Base-by-base conservation (phyloP, 2,329 filamentous ascomycete genomes). In the Cordyceps sp. region DNA sequence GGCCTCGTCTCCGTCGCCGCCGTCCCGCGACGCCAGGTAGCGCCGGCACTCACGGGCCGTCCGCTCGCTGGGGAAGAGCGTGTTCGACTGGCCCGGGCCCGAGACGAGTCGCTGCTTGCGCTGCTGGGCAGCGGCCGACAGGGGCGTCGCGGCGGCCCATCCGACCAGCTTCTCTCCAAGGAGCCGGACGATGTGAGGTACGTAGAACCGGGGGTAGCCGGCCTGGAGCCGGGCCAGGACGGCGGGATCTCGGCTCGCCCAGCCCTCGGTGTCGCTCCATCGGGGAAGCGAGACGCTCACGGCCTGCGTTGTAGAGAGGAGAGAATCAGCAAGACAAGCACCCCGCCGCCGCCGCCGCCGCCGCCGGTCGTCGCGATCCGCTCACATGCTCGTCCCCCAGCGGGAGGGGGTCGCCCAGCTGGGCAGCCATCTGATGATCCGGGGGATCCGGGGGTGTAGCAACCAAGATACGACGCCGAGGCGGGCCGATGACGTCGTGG, bases 201-300 rank as follows among this genome's bases (percentile, higher is more conserved):
- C 32, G 31, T 42, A 46, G 33, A 49, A 50, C 32, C 47, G 37
- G 14, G 48, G 48, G 26, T 49, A 49, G 14, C 46, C 48, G 1
- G 38, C 41, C 20, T 48, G 37, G 8, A 50, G 34, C 17, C 40
- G 37, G 2, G 35, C 23, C 5, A 49, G 30, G 5, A 47, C 16
- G 6, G 32, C 23, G 1, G 40, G 41, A 2, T 50, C 40, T 18
- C 40, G 34, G 10, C 28, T 39, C 4, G 39, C 47, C 43, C 42
- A 50, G 21, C 36, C 42, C 7, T 41, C 22, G 0, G 41, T 42
- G n/a, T 49, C 41, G 37, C 36, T 33, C 48, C 45, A 51, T 20
- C 35, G 42, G 4, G 46, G 48, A n/a, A 50, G 43, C 10, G 43
- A 50, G 8, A 50, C 48, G 33, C 48, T 51, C 20, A 49, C 37